Conservation (phyloP, 495 filamentous ascomycete species). For the Penicillium maclennaniae region DNA sequence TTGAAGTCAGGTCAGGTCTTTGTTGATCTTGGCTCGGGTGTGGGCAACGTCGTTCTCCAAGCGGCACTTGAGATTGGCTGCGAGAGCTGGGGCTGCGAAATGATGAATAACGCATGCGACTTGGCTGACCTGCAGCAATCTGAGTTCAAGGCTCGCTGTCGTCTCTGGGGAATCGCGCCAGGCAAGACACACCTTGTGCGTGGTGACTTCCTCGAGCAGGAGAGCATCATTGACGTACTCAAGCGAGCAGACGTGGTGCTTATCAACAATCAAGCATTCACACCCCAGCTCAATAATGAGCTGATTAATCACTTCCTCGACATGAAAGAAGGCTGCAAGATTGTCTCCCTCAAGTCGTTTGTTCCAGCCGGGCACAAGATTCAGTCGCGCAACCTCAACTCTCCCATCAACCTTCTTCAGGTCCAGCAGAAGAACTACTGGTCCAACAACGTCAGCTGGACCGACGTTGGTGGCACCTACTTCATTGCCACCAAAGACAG, state of each 20-base stretch:
- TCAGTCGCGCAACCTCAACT: slow-evolving; percentile 62
- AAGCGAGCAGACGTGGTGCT: slow-evolving; percentile 86
- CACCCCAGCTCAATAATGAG: slow-evolving; percentile 75
- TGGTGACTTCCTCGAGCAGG: slow-evolving; percentile 79
- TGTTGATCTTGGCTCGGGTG: slow-evolving; percentile 90
- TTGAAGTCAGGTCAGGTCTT: slow-evolving; percentile 80
- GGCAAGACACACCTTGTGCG: slow-evolving; percentile 76
- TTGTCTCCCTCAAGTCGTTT: slow-evolving; percentile 81
- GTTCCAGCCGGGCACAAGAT: slow-evolving; percentile 68
- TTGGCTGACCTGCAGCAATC: slow-evolving; percentile 80
- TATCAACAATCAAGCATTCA: slow-evolving; percentile 97
- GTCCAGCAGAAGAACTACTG: slow-evolving; percentile 75
- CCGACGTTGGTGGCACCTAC: slow-evolving; percentile 73
- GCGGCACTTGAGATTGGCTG: slow-evolving; percentile 91
- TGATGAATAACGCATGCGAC: slow-evolving; percentile 82
- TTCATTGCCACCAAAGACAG: slow-evolving; percentile 84
- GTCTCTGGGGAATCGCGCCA: slow-evolving; percentile 79
- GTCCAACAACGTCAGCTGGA: slow-evolving; percentile 87
- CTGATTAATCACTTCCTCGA: slow-evolving; percentile 90
- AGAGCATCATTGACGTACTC: slow-evolving; percentile 64
- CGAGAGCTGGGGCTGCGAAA: slow-evolving; percentile 94
- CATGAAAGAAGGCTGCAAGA: slow-evolving; percentile 83
- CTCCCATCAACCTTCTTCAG: slow-evolving; percentile 72
- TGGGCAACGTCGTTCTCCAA: slow-evolving; percentile 92
- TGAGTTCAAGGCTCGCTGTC: slow-evolving; percentile 80